A percentile compares a stretch with the other conserved stretches of the same genome.
Conservation (phyloP, 1,139 yeast genomes). For the Protomyces gravidus region DNA sequence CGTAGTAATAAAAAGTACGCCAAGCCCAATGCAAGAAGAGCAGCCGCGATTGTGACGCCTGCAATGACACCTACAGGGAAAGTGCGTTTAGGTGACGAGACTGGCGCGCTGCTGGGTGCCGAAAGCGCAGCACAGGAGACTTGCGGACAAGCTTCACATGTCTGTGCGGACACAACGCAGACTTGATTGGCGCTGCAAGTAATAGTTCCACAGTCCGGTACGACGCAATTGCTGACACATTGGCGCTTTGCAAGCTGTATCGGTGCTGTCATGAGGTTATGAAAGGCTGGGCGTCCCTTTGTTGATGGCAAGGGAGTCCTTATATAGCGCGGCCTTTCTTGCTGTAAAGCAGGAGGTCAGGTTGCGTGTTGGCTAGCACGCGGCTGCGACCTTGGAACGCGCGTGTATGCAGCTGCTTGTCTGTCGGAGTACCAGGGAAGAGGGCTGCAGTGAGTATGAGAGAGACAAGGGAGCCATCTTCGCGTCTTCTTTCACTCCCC, state of each 20-base stretch:
- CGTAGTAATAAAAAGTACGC: background rate
- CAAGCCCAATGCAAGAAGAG: background rate
- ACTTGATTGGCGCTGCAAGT: constrained; percentile 5
- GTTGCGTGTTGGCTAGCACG: no score
- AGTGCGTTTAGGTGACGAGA: background rate
- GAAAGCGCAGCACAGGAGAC: constrained; percentile 20
- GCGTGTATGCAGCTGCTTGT: no score
- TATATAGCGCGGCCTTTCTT: no score
- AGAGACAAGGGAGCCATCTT: no score
- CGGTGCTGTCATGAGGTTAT: no score
- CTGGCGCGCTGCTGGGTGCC: background rate
- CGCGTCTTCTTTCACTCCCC: no score
- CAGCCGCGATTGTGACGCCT: constrained; percentile 5
- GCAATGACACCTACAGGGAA: constrained; percentile 23
- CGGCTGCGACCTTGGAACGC: no score
- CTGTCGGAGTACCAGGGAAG: no score
- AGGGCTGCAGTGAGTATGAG: no score
- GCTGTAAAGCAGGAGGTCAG: no score
- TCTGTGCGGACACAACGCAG: constrained; percentile 18
- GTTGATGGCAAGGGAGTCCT: no score
- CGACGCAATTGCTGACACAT: constrained; percentile 19
- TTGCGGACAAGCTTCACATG: constrained; percentile 19
- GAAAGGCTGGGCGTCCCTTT: no score
- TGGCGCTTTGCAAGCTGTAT: constrained; percentile 18
- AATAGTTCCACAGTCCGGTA: constrained; percentile 14